Conservation (phyloP, 2,329 filamentous ascomycete species). For the Tolypocladium album region DNA sequence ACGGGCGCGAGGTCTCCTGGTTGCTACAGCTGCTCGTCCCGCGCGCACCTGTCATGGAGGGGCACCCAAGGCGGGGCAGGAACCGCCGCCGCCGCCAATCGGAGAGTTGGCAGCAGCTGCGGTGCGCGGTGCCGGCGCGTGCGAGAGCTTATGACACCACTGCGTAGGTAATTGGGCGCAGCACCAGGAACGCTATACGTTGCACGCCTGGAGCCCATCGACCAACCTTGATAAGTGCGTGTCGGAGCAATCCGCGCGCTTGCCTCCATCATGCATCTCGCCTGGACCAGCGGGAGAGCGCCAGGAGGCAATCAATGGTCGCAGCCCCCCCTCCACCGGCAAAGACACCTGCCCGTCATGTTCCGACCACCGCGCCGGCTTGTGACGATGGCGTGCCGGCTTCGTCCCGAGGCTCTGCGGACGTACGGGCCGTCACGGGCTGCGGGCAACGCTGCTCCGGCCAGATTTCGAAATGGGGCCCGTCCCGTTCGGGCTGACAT, state of each 20-base stretch:
- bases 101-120: not conserved
- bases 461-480: not conserved
- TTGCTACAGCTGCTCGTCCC: not conserved
- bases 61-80: not conserved
- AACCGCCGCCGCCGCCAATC: constrained; percentile 1
- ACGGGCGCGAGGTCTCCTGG: not conserved
- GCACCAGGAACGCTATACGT: too few species aligned
- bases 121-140: not conserved
- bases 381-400: not conserved
- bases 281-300: not conserved
- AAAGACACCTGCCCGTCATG: not conserved
- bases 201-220: not conserved
- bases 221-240: not conserved
- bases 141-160: not conserved
- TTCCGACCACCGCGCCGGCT: not conserved
- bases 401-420: not conserved
- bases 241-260: not conserved
- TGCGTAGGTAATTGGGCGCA: not conserved
- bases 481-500: not conserved
- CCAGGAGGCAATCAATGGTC: not conserved
- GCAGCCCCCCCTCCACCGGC: not conserved
- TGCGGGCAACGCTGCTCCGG: not conserved
- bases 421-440: not conserved
- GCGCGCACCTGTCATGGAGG: not conserved
- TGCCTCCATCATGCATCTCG: not conserved